These are phyloP conservation scores for Chytriomyces hyalinus DNA, from an alignment of 192 early-diverging fungal species.

Conservation along the genomic window DNA sequence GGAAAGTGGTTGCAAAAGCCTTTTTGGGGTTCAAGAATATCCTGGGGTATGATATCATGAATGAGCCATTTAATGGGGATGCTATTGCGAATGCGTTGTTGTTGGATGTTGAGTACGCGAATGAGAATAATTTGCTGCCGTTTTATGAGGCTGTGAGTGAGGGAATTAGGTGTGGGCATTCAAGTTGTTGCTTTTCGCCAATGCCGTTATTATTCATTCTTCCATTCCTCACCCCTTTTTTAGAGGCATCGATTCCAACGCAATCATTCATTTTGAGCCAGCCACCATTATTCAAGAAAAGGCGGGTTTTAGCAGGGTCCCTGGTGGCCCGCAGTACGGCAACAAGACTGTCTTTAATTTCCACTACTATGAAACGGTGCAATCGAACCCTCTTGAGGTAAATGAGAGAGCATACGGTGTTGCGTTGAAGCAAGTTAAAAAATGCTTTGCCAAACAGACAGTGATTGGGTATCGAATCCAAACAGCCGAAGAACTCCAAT, in stretches of 20 bases:
- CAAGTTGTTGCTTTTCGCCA: no score
- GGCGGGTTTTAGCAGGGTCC: slow-evolving; percentile 14
- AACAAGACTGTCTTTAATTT: slow-evolving; percentile 7
- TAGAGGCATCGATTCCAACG: slow-evolving; percentile 55
- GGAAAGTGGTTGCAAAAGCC: slow-evolving; percentile 53
- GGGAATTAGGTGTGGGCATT: no score
- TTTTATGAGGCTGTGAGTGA: slow-evolving; percentile 45
- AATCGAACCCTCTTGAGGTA: not conserved
- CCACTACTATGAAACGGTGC: slow-evolving; percentile 12
- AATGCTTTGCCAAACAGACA: not conserved
- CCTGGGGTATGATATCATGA: slow-evolving; percentile 68
- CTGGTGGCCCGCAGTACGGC: slow-evolving; percentile 6
- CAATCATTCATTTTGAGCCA: slow-evolving; percentile 60
- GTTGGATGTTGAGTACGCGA: slow-evolving; percentile 52
- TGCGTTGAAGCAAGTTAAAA: not conserved
- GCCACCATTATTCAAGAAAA: not conserved
- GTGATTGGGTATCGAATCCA: slow-evolving; percentile 32
- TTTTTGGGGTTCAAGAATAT: slow-evolving; percentile 52
- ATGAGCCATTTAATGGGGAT: slow-evolving; percentile 62
- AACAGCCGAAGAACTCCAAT: slow-evolving; percentile 9
- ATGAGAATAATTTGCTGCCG: slow-evolving; percentile 49
- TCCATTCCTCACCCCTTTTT: slow-evolving; percentile 47
- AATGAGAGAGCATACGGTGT: not conserved
- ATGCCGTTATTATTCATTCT: no score
- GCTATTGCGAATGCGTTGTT: slow-evolving; percentile 34